Conservation (phyloP, 2,329 filamentous ascomycete genomes). For the Fusarium newnesense region DNA sequence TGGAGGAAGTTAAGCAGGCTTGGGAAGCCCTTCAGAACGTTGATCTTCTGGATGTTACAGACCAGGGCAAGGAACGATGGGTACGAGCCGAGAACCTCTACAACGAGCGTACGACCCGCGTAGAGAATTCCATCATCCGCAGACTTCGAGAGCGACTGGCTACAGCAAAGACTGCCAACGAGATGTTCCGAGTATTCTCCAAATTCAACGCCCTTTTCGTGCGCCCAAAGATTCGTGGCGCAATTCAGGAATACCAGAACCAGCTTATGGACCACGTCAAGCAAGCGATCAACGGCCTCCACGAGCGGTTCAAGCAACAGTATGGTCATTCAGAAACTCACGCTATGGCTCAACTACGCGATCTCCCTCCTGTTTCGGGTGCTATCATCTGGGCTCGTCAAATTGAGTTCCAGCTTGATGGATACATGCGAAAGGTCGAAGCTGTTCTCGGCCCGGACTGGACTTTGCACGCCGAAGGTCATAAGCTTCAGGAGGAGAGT, state of each 20-base stretch:
- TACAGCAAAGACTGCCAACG: constrained; percentile 95
- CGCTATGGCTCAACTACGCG: constrained; percentile 96
- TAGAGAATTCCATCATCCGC: constrained; percentile 99
- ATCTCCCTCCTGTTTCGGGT: constrained; percentile 93
- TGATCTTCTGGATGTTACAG: constrained; percentile 90
- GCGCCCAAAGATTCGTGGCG: constrained; percentile 97
- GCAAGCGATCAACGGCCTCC: constrained; percentile 89
- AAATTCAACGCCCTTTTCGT: constrained; percentile 99
- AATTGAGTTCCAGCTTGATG: constrained; percentile 94
- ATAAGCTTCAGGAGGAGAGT: constrained; percentile 91
- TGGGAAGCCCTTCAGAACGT: constrained; percentile 96
- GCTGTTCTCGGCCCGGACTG: constrained; percentile 95
- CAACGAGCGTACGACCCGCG: constrained; percentile 95
- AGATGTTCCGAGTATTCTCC: constrained; percentile 99
- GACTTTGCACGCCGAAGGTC: constrained; percentile 92
- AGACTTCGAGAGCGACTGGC: constrained; percentile 90
- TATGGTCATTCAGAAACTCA: constrained; percentile 98
- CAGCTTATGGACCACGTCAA: constrained; percentile 99
- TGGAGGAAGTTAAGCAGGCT: constrained; percentile 94
- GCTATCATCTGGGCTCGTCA: constrained; percentile 98
- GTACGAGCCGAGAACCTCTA: constrained; percentile 94
- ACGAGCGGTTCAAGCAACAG: constrained; percentile 98
- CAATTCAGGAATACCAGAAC: constrained; percentile 97
- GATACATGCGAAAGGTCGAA: constrained; percentile 99
- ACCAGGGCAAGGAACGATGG: constrained; percentile 91